A percentile compares a stretch with the other conserved stretches of the same genome.
Conservation (phyloP, 768 basidiomycete genomes). For the Suillus americanus region DNA sequence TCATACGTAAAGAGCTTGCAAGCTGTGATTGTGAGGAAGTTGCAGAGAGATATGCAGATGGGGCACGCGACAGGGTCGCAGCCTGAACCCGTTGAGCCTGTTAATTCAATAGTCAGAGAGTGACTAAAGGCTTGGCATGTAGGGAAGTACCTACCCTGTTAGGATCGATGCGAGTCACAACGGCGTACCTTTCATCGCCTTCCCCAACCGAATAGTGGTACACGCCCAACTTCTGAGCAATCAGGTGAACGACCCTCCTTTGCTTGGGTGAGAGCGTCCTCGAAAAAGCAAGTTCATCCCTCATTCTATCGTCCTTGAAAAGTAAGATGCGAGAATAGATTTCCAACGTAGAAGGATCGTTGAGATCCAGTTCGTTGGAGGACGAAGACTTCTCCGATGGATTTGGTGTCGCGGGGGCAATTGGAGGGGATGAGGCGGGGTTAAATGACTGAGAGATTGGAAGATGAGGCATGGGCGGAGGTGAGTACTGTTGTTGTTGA, state of each 20-base stretch:
- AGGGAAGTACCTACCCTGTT: slow-evolving; percentile 57
- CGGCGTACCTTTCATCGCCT: slow-evolving; percentile 90
- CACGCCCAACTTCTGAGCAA: slow-evolving; percentile 95
- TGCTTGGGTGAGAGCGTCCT: slow-evolving; percentile 81
- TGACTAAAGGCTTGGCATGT: slow-evolving; percentile 8
- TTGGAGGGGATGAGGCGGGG: slow-evolving; percentile 49
- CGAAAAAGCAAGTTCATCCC: slow-evolving; percentile 97
- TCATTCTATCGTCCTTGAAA: slow-evolving; percentile 97
- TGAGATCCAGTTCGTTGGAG: slow-evolving; percentile 84
- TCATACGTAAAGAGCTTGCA: slow-evolving; percentile 68
- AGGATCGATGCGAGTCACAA: slow-evolving; percentile 89
- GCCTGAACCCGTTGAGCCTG: slow-evolving; percentile 42
- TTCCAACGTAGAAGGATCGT: slow-evolving; percentile 93
- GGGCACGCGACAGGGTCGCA: slow-evolving; percentile 71
- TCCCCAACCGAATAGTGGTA: slow-evolving; percentile 93
- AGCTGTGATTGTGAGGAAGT: slow-evolving; percentile 44
- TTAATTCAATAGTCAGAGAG: slow-evolving; percentile 9
- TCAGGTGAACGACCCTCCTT: slow-evolving; percentile 89
- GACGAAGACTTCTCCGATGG: slow-evolving; percentile 61
- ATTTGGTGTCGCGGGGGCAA: slow-evolving; percentile 59
- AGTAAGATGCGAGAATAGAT: slow-evolving; percentile 95
- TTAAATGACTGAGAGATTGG: slow-evolving; percentile 42
- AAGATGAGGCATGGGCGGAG: slow-evolving; percentile 45
- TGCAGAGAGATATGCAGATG: slow-evolving; percentile 75
- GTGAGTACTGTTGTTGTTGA: slow-evolving; percentile 66